Conservation (phyloP, 306 rosid species). For the Cicer pinnatifidum region DNA sequence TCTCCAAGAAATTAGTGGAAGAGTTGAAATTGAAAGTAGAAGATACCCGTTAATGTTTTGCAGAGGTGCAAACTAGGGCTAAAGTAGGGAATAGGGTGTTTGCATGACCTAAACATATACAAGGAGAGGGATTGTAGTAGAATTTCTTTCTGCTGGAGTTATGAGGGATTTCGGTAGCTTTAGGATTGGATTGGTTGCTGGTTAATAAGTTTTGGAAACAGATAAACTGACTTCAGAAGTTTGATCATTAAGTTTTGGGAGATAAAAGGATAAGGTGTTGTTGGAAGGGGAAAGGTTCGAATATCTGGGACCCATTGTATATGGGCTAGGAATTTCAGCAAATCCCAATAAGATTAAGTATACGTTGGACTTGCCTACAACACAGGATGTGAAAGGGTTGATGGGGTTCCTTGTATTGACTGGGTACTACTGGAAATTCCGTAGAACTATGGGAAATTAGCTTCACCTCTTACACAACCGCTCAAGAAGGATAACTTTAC, state of each 20-base stretch:
- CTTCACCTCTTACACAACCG: too few species aligned
- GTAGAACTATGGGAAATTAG: too few species aligned
- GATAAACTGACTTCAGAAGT: background rate
- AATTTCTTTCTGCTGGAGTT: background rate
- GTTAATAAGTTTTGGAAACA: background rate
- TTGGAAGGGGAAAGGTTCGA: too few species aligned
- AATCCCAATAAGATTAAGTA: too few species aligned
- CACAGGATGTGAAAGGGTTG: too few species aligned
- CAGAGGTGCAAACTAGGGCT: background rate
- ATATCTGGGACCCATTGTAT: too few species aligned
- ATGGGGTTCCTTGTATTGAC: too few species aligned
- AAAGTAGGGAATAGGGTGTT: background rate
- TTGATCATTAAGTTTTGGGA: background rate
- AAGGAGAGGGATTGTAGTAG: background rate
- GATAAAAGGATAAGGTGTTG: background rate
- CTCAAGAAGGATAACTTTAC: too few species aligned
- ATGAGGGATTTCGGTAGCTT: too few species aligned
- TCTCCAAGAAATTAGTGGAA: background rate
- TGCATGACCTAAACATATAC: background rate
- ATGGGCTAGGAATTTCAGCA: too few species aligned
- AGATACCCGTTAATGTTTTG: background rate
- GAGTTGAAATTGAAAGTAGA: constrained; percentile 1
- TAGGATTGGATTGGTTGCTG: constrained; percentile 9
- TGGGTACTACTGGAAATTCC: too few species aligned
- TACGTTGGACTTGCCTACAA: too few species aligned